Evolutionary conservation across 2,329 filamentous ascomycete species (phyloP), one percentile per base, ranked within the genome.

Genomic region (Corinectria fuckeliana): DNA sequence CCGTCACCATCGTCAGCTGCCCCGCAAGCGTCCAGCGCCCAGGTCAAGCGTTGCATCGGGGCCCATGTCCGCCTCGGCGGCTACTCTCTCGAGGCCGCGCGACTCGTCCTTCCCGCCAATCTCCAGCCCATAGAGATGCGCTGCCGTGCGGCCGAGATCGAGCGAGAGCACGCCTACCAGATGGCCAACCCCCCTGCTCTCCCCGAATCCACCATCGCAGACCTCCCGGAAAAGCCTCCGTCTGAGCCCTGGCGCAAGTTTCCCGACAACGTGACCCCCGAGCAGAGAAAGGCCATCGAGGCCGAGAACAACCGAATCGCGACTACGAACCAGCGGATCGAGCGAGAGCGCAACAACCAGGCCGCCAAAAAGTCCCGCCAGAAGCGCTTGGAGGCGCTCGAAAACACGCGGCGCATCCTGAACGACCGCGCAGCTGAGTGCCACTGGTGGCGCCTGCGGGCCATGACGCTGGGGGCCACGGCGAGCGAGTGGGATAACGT

Each of bases 281-380:
- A 63, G 6, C 53, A 62, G 16, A 60, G 64, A 0, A 21, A 34
- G 1, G 6, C 52, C 1, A 61, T 72, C 2, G 62, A 68, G 18
- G 60, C 47, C 0, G 55, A 59, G 6, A 73, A 72, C 56, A 74
- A 76, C 50, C 11, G 44, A 5, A 69, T 76, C 34, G 67, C 73
- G 2, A 55, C 56, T 3, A 50, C 64, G 18, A 62, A 65, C 8
- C 68, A 71, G 56, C 48, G 21, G 4, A 45, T 71, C 2, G 72
- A 77, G 16, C 68, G 73, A 2, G 57, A 69, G 39, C 67, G 77
- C 4, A 79, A 79, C 67, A 79, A 78, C 59, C 57, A 66, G 32
- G 74, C 77, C 0, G 77, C 77, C 21, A 76, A 74, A 62, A 74
- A 76, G 52, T 75, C 71, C 10, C 70, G 77, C 1, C 60, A 70